Base-by-base conservation (phyloP, 208 protist genomes). In the Porcisia hertigi region DNA sequence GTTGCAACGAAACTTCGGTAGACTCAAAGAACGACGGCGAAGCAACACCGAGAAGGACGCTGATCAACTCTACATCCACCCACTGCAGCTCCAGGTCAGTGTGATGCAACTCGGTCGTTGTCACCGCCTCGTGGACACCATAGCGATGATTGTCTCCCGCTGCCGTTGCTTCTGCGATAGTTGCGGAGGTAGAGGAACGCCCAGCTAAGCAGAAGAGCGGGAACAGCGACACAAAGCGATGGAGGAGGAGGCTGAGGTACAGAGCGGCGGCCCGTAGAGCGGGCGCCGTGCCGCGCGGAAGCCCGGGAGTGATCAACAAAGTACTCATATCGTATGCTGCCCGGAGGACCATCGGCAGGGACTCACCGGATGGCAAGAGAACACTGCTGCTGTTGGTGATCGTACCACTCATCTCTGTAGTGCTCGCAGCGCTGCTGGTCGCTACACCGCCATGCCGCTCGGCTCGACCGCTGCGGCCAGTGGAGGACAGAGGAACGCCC, bases 21-120 rank as follows among this genome's bases (percentile, higher is more conserved):
- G 78, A 86, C 43, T 94, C 92, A 67, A 96, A 96, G 74, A 96
- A 94, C 69, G 90, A 89, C 1, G 85, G 82, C n/a, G 90, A 69
- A 1, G 79, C 39, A 52, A 96, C 86, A 41, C 92, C 89, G 70
- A 93, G 86, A 23, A 92, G 83, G 4, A 73, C 73, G 41, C 86
- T 77, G 52, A 87, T 81, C 3, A 91, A 62, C 80, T 96, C 88
- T 43, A 96, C 85, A 72, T 96, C 92, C n/a, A 92, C 82, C 89
- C 92, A 96, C 73, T 96, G 88, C 59, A 94, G 73, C 47, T 88
- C 87, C 12, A 85, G 84, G 2, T 79, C 82, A 11, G 34, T 36
- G 23, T 20, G 52, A 54, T 12, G 34, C 8, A 39, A 23, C 52
- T 30, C 49, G 25, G 34, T 23, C 73, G 25, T 41, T 43, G 55